Evolutionary conservation across 805 yeast genomes (phyloP), one percentile per base, ranked within the genome.

Genomic region (Candida orba): DNA sequence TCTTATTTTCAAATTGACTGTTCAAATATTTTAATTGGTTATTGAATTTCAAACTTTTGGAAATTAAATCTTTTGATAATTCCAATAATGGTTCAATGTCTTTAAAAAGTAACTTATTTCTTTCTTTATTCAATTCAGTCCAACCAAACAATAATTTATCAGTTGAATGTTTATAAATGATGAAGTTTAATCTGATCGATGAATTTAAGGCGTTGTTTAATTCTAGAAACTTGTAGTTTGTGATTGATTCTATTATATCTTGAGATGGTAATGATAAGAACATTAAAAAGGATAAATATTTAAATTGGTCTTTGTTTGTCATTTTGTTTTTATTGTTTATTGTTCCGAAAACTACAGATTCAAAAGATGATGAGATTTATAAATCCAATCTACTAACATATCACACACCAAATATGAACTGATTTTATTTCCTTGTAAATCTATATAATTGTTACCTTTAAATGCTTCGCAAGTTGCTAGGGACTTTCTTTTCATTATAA

Each of bases 131-230:
- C 15, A 22, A 20, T 32, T 40, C 43, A 31, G 20, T 20, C 46
- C 46, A 43, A 13, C 46, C 46, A 20, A 34, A 25, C n/a, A 38
- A 13, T 13, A 42, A 38, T 67, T 67, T 1, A 10, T 24, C 15
- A 8, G 35, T 17, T 5, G 39, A 31, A 9, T 37, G 29, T 13
- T 25, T 33, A 29, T 34, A 38, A 9, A 42, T 37, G 10, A 42
- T 41, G n/a, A 42, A 38, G 14, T 34, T 25, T 6, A 42, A 13
- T 27, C 14, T 10, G 2, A 15, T 17, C 22, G 35, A 14, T 34
- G 38, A n/a, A 9, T 10, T 20, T 14, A 22, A 4, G 20, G 13
- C 20, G 14, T n/a, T 20, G 18, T 38, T 38, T 4, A 42, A 32
- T 30, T 32, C 33, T 12, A 42, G 32, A 13, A 38, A 17, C 20